Percentiles rank a stretch among this genome's conserved stretches.
These are phyloP conservation scores for Lentinula aciculospora DNA, from an alignment of 768 basidiomycete genomes.

Conservation along the genomic window DNA sequence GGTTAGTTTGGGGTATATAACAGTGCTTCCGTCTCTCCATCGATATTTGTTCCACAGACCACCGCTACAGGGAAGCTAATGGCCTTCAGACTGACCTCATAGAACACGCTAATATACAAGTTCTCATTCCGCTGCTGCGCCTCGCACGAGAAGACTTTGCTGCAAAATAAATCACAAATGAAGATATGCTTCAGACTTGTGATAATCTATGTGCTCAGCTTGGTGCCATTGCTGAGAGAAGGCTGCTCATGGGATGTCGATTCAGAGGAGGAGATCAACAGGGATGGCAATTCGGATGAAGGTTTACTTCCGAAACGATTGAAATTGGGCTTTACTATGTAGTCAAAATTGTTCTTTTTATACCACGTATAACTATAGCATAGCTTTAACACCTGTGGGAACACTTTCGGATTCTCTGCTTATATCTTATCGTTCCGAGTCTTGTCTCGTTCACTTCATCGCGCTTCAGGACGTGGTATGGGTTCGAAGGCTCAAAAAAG, in stretches of 20 bases:
- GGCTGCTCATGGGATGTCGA: too few species aligned
- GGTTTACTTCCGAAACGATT: too few species aligned
- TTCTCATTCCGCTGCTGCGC: neutral
- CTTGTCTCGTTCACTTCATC: too few species aligned
- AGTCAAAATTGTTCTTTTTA: too few species aligned
- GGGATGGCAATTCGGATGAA: too few species aligned
- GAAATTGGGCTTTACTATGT: too few species aligned
- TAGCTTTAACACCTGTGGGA: too few species aligned
- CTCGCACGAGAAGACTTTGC: neutral
- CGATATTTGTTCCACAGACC: neutral
- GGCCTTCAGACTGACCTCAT: neutral
- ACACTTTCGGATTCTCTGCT: too few species aligned
- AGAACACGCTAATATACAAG: neutral
- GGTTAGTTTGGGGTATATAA: neutral
- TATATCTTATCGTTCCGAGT: too few species aligned
- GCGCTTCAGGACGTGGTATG: neutral
- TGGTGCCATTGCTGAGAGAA: neutral
- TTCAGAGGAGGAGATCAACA: neutral
- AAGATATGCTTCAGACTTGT: neutral
- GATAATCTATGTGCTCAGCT: neutral
- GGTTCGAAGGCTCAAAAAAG: neutral
- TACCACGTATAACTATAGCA: too few species aligned
- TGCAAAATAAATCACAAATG: neutral
- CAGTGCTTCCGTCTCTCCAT: neutral
- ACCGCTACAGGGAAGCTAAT: neutral